Evolutionary conservation across 345 rosid species (phyloP), one percentile per base, ranked within the genome.

Genomic region (Populus nigra): DNA sequence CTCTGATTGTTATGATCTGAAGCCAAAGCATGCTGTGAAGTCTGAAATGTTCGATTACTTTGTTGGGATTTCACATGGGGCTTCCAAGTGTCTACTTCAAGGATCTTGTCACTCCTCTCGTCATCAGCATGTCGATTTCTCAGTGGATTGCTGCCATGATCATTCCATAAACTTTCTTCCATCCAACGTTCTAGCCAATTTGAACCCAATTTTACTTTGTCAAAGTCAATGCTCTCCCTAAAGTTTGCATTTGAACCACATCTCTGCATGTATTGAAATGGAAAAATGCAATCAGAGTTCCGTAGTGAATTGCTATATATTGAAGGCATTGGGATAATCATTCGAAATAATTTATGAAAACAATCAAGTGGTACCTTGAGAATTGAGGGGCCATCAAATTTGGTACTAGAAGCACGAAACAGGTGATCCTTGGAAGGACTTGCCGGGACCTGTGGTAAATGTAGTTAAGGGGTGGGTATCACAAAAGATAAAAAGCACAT

Each of bases 161-260:
- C 81, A 71, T 84, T 87, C 91, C 87, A 73, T 36, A 83, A 77
- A 49, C 75, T 87, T 68, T 89, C 96, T 70, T 94, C 93, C 89
- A 89, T 93, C 95, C 99, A 94, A 8, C 75, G 89, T 76, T 90
- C 94, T 75, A 94, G 83, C 90, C 98, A 89, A 77, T 86, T 87
- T 5, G 92, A 80, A 66, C 88, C 88, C 67, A 77, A 69, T 39
- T 77, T 83, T n/a, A 87, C 76, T 79, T 77, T 81, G 23, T 83
- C 88, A 38, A 77, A 68, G 27, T 81, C 84, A 39, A 65, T 57
- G 66, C 81, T 43, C 73, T 85, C 88, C 82, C 89, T 71, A 6
- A 82, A 36, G 74, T 87, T 86, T 57, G 90, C 79, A 79, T 74
- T 85, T 12, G 89, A 88, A 73, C 88, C 87, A 76, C 84, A 81